Percentiles rank a stretch among this genome's conserved stretches.
phyloP scores from a whole-genome alignment of 768 basidiomycete genomes.

The Termitomyces sp. region DNA sequence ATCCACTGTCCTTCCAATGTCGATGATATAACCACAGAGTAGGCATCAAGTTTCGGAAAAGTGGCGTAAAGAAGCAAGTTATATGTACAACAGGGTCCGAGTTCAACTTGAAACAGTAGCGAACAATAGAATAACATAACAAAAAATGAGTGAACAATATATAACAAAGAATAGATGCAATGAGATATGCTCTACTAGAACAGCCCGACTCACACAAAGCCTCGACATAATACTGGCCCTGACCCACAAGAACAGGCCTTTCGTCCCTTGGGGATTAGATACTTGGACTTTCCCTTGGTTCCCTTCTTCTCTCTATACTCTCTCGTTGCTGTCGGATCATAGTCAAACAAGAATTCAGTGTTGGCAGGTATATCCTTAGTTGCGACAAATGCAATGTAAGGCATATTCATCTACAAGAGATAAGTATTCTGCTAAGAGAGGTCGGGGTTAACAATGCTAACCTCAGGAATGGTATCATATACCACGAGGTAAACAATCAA shows the following conservation, averaged over 20 bases:
- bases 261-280: conserved; percentile 25
- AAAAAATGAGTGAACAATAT: too few species aligned
- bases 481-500: conserved; percentile 54
- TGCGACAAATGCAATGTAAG: conserved; percentile 61
- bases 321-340: conserved; percentile 43
- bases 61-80: not conserved
- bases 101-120: not conserved
- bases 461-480: conserved; percentile 58
- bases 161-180: not conserved
- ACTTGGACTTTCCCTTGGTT: conserved; percentile 24
- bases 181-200: not conserved
- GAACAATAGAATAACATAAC: not conserved
- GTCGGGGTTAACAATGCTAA: conserved; percentile 22
- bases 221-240: conserved; percentile 15
- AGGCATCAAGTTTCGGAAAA: not conserved
- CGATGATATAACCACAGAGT: not conserved
- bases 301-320: conserved; percentile 2
- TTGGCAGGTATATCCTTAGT: conserved; percentile 41
- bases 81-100: not conserved
- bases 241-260: conserved; percentile 35
- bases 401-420: conserved; percentile 42
- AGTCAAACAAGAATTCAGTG: conserved; percentile 65
- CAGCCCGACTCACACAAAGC: conserved; percentile 17
- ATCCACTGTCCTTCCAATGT: not conserved
- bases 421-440: not conserved